phyloP scores from a whole-genome alignment of 768 basidiomycete species.

The Paxillus involutus region DNA sequence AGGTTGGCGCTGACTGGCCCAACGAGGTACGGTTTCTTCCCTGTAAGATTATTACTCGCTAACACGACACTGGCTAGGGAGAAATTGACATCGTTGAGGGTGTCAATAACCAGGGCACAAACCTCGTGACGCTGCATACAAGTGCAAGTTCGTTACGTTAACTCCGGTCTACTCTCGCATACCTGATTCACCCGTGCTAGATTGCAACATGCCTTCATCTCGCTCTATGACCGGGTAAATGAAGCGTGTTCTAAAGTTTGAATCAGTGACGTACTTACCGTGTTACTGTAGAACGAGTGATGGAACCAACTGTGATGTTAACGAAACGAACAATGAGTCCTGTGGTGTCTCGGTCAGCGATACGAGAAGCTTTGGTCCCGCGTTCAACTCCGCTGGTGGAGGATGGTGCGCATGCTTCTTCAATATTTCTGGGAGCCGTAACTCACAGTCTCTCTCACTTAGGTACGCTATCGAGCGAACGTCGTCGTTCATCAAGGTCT shows the following conservation, averaged over 20 bases:
- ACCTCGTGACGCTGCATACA: conserved; percentile 32
- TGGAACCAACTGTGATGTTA: conserved; percentile 31
- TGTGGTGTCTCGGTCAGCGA: conserved; percentile 32
- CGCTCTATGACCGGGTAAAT: conserved; percentile 31
- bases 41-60: neutral
- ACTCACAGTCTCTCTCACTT: neutral
- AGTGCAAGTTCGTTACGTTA: conserved; percentile 15
- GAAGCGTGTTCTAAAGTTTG: neutral
- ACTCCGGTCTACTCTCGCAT: neutral
- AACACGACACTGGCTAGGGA: conserved; percentile 14
- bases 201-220: conserved; percentile 34
- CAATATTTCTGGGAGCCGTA: neutral
- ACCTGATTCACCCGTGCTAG: conserved; percentile 8
- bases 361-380: conserved; percentile 31
- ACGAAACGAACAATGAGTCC: conserved; percentile 26
- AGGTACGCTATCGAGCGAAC: conserved; percentile 40
- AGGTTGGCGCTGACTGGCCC: conserved; percentile 28
- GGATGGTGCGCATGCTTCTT: conserved; percentile 28
- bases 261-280: neutral
- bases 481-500: conserved; percentile 34
- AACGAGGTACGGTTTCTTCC: conserved; percentile 2
- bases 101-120: conserved; percentile 27
- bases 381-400: conserved; percentile 35
- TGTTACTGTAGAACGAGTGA: conserved; percentile 13
- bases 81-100: conserved; percentile 37